phyloP scores from a whole-genome alignment of 352 stramenopile species.

The Phytophthora boehmeriae region DNA sequence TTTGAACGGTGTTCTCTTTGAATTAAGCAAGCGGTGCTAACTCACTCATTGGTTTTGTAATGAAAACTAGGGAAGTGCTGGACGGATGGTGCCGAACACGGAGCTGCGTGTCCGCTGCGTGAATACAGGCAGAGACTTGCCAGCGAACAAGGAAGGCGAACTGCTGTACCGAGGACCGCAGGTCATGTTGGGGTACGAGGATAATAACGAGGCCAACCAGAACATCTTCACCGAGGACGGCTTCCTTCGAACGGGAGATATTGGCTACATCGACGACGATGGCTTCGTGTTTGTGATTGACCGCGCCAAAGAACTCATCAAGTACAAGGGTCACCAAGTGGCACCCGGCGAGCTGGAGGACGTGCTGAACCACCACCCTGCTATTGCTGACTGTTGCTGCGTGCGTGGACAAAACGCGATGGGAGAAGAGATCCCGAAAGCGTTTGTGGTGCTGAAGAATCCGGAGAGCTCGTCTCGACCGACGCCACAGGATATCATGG shows the following conservation, averaged over 20 bases:
- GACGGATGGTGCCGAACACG: constrained; percentile 52
- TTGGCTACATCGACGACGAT: constrained; percentile 90
- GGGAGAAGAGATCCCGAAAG: constrained; percentile 86
- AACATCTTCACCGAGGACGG: constrained; percentile 69
- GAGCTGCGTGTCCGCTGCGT: constrained; percentile 48
- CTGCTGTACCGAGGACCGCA: constrained; percentile 86
- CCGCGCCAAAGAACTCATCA: constrained; percentile 94
- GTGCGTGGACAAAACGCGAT: constrained; percentile 55
- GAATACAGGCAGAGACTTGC: constrained; percentile 41
- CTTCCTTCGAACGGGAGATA: constrained; percentile 90
- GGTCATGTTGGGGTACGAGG: constrained; percentile 92
- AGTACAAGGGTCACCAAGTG: constrained; percentile 91
- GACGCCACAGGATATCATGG: constrained; percentile 72
- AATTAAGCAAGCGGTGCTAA: neutral
- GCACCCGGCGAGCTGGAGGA: constrained; percentile 91
- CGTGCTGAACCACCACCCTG: constrained; percentile 75
- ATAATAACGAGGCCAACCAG: constrained; percentile 80
- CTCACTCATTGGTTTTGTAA: neutral
- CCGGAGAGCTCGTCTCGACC: constrained; percentile 16
- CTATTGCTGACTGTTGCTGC: constrained; percentile 74
- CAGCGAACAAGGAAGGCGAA: constrained; percentile 55
- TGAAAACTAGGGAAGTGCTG: constrained; percentile 27
- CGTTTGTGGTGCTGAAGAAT: constrained; percentile 84
- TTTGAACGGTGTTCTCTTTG: neutral
- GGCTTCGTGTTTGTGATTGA: constrained; percentile 91